Conservation (phyloP, 148 eudicot species). For the Chenopodium suecicum region DNA sequence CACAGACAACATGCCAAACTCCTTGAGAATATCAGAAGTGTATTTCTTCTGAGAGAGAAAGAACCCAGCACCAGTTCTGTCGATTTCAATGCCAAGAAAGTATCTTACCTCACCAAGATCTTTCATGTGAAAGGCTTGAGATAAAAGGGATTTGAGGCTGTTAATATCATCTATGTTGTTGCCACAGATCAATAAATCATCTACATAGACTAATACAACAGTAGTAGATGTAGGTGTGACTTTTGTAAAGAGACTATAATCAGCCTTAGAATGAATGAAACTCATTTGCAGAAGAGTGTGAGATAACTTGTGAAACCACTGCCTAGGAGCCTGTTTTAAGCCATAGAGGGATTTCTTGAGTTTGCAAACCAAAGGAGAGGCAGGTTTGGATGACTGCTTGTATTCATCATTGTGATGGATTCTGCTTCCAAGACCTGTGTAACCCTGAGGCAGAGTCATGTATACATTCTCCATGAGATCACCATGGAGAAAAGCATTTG, state of each 20-base stretch:
- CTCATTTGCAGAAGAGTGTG: background rate
- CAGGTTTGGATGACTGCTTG: too few relatives aligned
- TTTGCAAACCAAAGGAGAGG: background rate
- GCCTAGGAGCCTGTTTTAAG: background rate
- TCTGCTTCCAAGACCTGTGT: background rate
- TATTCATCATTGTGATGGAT: background rate
- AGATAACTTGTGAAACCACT: background rate
- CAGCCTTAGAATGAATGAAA: background rate
- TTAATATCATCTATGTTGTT: background rate
- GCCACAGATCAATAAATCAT: background rate
- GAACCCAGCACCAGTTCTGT: background rate
- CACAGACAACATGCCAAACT: background rate
- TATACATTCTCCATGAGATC: background rate
- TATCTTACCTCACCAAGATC: background rate
- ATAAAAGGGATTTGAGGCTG: background rate
- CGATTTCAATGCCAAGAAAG: background rate
- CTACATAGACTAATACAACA: background rate
- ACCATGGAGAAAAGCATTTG: background rate
- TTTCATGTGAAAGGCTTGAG: background rate
- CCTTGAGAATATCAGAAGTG: background rate
- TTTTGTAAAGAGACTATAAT: background rate
- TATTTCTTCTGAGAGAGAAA: conserved; percentile 2
- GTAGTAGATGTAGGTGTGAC: background rate
- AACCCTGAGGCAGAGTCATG: background rate
- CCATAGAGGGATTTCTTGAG: background rate